Evolutionary conservation across 257 asterid genomes (phyloP).

Genomic region (Gentiana dahurica): DNA sequence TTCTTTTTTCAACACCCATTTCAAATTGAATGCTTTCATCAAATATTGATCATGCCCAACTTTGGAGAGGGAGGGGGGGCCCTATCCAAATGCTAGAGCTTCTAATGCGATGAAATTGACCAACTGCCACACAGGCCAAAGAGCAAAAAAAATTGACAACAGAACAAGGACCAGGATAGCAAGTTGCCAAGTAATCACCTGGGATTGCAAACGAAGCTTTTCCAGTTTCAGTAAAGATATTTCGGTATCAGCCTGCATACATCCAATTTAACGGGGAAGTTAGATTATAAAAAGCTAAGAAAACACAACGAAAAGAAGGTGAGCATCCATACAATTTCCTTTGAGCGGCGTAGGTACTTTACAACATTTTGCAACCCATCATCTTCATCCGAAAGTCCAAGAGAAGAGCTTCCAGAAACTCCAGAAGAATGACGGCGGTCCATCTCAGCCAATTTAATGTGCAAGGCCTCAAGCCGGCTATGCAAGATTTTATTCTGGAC

Average conservation of each 20-base stretch:
- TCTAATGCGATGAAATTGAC: too few species aligned
- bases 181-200: constrained; percentile 16
- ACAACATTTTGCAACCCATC: constrained; percentile 74
- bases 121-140: neutral
- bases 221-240: constrained; percentile 81
- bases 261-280: neutral
- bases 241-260: constrained; percentile 63
- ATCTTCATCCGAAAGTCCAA: constrained; percentile 31
- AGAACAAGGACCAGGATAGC: neutral
- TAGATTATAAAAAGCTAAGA: neutral
- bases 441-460: constrained; percentile 76
- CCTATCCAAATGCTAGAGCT: too few species aligned
- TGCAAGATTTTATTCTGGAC: constrained; percentile 67
- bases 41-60: too few species aligned
- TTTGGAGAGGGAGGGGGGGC: too few species aligned
- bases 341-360: constrained; percentile 79
- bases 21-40: too few species aligned
- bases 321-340: constrained; percentile 51
- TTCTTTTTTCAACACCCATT: too few species aligned
- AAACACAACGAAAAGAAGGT: neutral
- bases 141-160: too few species aligned
- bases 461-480: constrained; percentile 73
- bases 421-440: constrained; percentile 40
- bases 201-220: constrained; percentile 75
- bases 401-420: constrained; percentile 43